Evolutionary conservation across 2,329 filamentous ascomycete genomes (phyloP).

Genomic region (Metarhizium album): DNA sequence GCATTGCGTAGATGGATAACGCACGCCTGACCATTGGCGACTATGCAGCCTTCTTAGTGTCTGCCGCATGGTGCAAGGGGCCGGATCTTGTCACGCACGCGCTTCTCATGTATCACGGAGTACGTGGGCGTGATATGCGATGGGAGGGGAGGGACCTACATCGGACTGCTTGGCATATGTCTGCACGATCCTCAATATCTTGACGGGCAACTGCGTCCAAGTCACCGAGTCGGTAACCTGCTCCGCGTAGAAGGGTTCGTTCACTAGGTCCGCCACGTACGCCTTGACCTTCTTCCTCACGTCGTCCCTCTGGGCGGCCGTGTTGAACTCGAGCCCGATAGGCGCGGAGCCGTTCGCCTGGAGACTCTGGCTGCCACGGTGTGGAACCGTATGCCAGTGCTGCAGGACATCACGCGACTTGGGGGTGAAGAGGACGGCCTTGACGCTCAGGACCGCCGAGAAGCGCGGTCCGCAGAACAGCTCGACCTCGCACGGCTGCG

Average conservation of each 20-base stretch:
- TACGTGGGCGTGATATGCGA: too few relatives aligned
- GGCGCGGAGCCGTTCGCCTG: constrained; percentile 33
- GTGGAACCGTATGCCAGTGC: constrained; percentile 38
- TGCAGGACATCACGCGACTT: constrained; percentile 35
- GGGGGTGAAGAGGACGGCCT: constrained; percentile 42
- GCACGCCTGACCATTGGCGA: constrained; percentile 41
- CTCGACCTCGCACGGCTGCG: constrained; percentile 32
- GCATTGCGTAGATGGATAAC: constrained; percentile 43
- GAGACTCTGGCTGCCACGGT: constrained; percentile 28
- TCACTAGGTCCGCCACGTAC: constrained; percentile 37
- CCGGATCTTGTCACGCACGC: too few relatives aligned
- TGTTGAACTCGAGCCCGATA: constrained; percentile 38
- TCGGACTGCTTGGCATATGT: constrained; percentile 34
- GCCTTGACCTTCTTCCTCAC: constrained; percentile 34
- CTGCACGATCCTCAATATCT: constrained; percentile 37
- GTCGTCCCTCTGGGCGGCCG: constrained; percentile 30
- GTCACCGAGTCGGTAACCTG: constrained; percentile 38
- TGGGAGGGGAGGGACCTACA: constrained; percentile 20
- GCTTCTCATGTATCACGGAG: too few relatives aligned
- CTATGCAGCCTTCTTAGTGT: constrained; percentile 12
- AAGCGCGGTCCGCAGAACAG: constrained; percentile 38
- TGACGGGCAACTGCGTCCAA: constrained; percentile 34
- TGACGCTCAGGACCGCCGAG: constrained; percentile 32
- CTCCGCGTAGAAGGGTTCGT: constrained; percentile 36
- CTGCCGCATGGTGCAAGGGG: not conserved